Conservation (phyloP, 2,329 filamentous ascomycete species). For the Lasiodiplodia sp. region DNA sequence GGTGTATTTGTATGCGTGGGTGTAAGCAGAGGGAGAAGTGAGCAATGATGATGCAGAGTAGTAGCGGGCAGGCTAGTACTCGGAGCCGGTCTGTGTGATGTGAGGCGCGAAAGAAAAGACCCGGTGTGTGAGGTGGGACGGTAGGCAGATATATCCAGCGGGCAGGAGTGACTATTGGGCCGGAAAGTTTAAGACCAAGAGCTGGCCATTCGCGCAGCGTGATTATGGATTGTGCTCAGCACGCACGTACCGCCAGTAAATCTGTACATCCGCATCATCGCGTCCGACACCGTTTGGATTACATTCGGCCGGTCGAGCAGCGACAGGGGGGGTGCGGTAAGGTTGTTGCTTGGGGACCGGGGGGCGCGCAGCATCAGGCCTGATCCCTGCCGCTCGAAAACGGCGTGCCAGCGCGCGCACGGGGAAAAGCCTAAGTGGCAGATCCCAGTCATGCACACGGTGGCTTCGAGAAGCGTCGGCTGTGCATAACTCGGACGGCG, state of each 20-base stretch:
- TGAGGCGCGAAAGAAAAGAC: constrained; percentile 4
- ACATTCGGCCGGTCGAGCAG: constrained; percentile 30
- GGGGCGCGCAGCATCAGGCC: constrained; percentile 19
- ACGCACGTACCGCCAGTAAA: constrained; percentile 31
- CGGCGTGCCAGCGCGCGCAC: constrained; percentile 20
- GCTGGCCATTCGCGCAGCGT: constrained; percentile 27
- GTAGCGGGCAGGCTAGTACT: constrained; percentile 45
- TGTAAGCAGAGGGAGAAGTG: neutral
- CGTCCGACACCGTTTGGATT: constrained; percentile 31
- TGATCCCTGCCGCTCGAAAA: constrained; percentile 24
- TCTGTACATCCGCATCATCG: constrained; percentile 30
- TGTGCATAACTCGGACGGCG: constrained; percentile 30
- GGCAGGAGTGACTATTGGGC: constrained; percentile 28
- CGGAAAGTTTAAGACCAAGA: constrained; percentile 30
- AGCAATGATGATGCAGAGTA: constrained; percentile 17
- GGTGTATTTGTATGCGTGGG: neutral
- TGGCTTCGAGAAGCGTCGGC: constrained; percentile 31
- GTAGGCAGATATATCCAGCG: constrained; percentile 28
- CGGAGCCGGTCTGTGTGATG: constrained; percentile 13
- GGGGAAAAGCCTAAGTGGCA: constrained; percentile 28
- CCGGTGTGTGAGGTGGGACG: constrained; percentile 26
- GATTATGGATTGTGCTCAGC: constrained; percentile 31
- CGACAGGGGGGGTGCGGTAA: constrained; percentile 26
- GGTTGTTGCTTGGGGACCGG: constrained; percentile 30
- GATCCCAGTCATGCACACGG: constrained; percentile 28